Percentiles rank a stretch among this genome's conserved stretches.
phyloP scores from a whole-genome alignment of 2,329 filamentous ascomycete genomes.

The Beauveria sp. region DNA sequence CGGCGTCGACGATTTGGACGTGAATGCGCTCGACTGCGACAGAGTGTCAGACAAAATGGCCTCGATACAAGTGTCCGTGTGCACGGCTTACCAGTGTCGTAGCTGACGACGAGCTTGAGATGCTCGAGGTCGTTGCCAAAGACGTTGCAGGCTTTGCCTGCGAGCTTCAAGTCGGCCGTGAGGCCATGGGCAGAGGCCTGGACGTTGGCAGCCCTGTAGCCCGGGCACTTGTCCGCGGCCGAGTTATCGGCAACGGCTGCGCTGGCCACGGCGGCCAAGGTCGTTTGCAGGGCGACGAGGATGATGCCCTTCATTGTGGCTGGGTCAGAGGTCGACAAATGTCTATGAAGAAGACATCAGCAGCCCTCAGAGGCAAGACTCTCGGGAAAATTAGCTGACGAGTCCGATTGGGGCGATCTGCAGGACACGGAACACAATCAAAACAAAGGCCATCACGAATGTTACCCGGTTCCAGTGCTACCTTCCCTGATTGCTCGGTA shows the following conservation, averaged over 20 bases:
- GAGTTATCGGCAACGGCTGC: neutral
- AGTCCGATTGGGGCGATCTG: neutral
- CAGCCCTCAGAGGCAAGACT: neutral
- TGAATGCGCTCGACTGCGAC: conserved; percentile 56
- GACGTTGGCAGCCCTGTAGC: conserved; percentile 56
- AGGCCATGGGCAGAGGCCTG: conserved; percentile 41
- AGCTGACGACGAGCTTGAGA: conserved; percentile 52
- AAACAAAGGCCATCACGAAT: neutral
- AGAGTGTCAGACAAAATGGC: neutral
- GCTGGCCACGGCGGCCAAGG: neutral
- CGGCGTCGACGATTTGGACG: conserved; percentile 62
- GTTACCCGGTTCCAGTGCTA: neutral
- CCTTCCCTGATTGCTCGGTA: neutral
- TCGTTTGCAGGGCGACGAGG: neutral
- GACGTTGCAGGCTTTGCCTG: conserved; percentile 18
- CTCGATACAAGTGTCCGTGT: neutral
- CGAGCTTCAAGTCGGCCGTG: conserved; percentile 25
- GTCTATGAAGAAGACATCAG: neutral
- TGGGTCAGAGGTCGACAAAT: neutral
- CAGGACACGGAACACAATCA: neutral
- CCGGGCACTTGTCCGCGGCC: conserved; percentile 40
- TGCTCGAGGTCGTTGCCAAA: conserved; percentile 19
- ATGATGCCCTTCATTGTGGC: neutral
- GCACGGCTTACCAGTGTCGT: conserved; percentile 54
- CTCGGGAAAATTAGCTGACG: neutral